Conservation (phyloP, 257 asterid genomes). For the Solanum medicagineum region DNA sequence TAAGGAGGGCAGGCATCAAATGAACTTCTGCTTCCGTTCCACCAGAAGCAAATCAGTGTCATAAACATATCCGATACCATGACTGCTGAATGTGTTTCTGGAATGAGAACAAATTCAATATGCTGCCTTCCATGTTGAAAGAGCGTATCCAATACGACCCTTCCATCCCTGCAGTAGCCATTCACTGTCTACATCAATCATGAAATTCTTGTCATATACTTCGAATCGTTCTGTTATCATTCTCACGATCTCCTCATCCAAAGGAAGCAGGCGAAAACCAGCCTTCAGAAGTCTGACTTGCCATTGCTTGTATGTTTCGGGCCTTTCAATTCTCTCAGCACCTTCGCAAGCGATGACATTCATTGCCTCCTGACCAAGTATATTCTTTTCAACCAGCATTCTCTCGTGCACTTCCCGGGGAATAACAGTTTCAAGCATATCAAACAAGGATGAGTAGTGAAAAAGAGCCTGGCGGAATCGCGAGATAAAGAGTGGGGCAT, state of each 20-base stretch:
- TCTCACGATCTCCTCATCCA: not conserved
- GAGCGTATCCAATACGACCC: not conserved
- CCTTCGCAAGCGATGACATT: conserved; percentile 3
- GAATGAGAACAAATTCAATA: not conserved
- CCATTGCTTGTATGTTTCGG: conserved; percentile 3
- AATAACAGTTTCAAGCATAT: not conserved
- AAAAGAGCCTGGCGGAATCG: conserved; percentile 5
- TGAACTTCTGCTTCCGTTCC: not conserved
- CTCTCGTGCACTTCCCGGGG: conserved; percentile 2
- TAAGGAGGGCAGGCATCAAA: not conserved
- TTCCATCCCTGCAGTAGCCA: conserved; percentile 8
- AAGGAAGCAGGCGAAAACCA: conserved; percentile 1
- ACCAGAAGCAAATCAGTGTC: not conserved
- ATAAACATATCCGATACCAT: not conserved
- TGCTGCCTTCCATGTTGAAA: not conserved
- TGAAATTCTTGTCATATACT: not conserved
- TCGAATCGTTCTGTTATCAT: not conserved
- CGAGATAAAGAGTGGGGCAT: not conserved
- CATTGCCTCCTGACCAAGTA: conserved; percentile 7
- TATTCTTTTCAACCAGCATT: not conserved
- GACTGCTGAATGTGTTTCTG: not conserved
- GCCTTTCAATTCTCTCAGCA: conserved; percentile 3
- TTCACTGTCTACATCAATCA: not conserved
- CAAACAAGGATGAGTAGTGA: conserved; percentile 1
- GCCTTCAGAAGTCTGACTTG: not conserved